phyloP scores from a whole-genome alignment of 192 early-diverging fungal genomes.

The Umbelopsis ramanniana region DNA sequence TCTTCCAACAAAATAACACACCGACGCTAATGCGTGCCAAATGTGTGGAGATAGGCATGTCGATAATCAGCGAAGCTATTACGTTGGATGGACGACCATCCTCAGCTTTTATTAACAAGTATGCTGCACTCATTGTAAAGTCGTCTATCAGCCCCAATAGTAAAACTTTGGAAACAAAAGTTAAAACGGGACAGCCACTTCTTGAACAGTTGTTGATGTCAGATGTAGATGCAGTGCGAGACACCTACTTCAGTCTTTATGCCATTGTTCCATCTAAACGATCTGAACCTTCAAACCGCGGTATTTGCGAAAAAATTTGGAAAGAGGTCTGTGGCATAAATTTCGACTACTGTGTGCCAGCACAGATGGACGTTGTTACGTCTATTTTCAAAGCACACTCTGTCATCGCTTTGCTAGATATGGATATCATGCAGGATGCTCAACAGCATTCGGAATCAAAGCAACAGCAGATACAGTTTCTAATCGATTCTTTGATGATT shows the following conservation, averaged over 20 bases:
- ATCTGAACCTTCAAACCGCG: background rate
- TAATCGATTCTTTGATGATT: background rate
- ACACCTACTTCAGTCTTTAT: background rate
- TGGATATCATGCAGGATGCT: background rate
- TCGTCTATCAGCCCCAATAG: background rate
- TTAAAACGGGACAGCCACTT: background rate
- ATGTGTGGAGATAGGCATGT: constrained; percentile 26
- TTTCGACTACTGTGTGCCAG: background rate
- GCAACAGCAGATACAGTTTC: background rate
- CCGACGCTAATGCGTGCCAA: constrained; percentile 20
- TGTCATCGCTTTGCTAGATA: constrained; percentile 24
- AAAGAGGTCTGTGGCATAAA: constrained; percentile 1
- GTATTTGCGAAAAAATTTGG: constrained; percentile 17
- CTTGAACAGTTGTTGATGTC: constrained; percentile 1
- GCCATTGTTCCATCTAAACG: background rate
- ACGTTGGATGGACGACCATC: background rate
- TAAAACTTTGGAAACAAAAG: background rate
- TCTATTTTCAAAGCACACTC: constrained; percentile 24
- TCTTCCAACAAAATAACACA: constrained; percentile 34
- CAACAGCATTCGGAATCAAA: background rate
- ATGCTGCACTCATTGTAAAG: constrained; percentile 12
- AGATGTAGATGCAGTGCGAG: constrained; percentile 1
- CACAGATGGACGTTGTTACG: background rate
- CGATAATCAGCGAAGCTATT: constrained; percentile 27
- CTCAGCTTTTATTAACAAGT: constrained; percentile 28